A percentile compares a stretch with the other conserved stretches of the same genome.
These are phyloP conservation scores for Tetrahymena thermophila DNA, from an alignment of 73 alveolate genomes.

Conservation along the genomic window DNA sequence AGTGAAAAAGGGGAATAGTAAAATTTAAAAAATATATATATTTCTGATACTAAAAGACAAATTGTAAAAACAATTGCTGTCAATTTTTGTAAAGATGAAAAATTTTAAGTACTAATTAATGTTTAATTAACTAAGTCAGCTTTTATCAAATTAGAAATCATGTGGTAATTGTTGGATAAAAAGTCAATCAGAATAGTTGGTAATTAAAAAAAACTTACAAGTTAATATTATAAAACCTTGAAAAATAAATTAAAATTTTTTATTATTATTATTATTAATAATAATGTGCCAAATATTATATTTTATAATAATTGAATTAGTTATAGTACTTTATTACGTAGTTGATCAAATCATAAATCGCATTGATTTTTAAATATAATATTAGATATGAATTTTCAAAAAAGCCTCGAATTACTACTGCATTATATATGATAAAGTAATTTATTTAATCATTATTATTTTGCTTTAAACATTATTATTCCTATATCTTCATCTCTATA, in stretches of 20 bases:
- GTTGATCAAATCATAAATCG: neutral
- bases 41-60: too few species aligned
- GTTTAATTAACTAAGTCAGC: too few species aligned
- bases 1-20: too few species aligned
- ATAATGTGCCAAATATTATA: neutral
- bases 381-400: neutral
- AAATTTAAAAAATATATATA: too few species aligned
- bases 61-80: too few species aligned
- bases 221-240: neutral
- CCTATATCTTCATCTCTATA: neutral
- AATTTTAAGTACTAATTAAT: too few species aligned
- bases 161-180: neutral
- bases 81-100: too few species aligned
- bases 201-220: neutral
- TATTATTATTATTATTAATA: too few species aligned
- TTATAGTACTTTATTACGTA: too few species aligned
- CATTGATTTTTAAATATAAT: too few species aligned
- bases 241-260: too few species aligned
- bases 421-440: neutral
- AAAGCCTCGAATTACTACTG: neutral
- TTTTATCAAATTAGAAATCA: neutral
- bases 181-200: neutral
- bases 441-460: neutral
- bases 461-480: neutral
- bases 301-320: too few species aligned